A percentile compares a stretch with the other conserved stretches of the same genome.
Evolutionary conservation across 352 stramenopile species (phyloP).

Genomic region (Blastocystis sp.): DNA sequence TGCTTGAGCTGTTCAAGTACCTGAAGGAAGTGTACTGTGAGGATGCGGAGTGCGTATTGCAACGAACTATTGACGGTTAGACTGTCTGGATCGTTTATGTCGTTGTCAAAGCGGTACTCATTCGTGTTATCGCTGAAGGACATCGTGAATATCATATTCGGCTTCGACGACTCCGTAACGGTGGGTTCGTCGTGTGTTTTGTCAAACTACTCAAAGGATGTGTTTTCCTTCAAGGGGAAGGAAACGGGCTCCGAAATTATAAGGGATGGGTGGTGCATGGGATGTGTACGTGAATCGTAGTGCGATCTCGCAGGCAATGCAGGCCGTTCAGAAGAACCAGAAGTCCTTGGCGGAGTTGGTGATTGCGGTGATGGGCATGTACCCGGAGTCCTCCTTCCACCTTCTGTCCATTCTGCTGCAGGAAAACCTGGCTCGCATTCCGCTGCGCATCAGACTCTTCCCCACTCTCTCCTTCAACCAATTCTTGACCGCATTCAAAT

Average conservation of each 20-base stretch:
- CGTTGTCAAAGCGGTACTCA: slow-evolving; percentile 39
- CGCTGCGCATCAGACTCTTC: slow-evolving; percentile 1
- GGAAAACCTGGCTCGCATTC: slow-evolving; percentile 16
- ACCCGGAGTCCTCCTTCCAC: slow-evolving; percentile 24
- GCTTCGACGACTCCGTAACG: slow-evolving; percentile 3
- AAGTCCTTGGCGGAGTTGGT: slow-evolving; percentile 38
- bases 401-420: slow-evolving; percentile 51
- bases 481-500: background rate
- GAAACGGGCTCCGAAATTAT: background rate
- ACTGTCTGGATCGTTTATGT: slow-evolving; percentile 57
- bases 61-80: background rate
- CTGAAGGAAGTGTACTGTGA: slow-evolving; percentile 58
- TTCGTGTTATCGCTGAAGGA: slow-evolving; percentile 44
- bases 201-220: slow-evolving; percentile 46
- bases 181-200: slow-evolving; percentile 13
- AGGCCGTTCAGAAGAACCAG: slow-evolving; percentile 15
- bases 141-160: slow-evolving; percentile 36
- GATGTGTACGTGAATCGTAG: background rate
- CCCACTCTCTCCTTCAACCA: slow-evolving; percentile 33
- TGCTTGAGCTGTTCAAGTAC: slow-evolving; percentile 25
- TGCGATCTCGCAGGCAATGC: background rate
- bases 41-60: slow-evolving; percentile 29
- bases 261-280: background rate
- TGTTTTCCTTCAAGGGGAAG: slow-evolving; percentile 52
- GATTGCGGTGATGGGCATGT: slow-evolving; percentile 43